These are phyloP conservation scores for Fraxinus pennsylvanica DNA, from an alignment of 257 asterid genomes.

Conservation along the genomic window DNA sequence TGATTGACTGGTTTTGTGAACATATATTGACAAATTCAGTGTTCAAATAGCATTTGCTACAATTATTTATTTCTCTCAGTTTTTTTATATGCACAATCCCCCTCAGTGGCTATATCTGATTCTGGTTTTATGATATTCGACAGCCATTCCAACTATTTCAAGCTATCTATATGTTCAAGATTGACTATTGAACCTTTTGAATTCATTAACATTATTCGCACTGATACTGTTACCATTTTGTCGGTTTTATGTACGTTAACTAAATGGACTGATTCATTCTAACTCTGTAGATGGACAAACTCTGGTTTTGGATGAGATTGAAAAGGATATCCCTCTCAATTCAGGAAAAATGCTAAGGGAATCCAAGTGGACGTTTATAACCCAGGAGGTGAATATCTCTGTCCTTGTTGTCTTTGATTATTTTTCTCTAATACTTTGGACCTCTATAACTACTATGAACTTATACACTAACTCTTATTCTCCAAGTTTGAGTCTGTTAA, in stretches of 20 bases:
- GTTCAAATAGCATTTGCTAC: background rate
- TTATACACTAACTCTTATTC: background rate
- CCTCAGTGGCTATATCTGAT: constrained; percentile 8
- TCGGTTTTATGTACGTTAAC: constrained; percentile 4
- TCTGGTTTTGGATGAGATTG: constrained; percentile 54
- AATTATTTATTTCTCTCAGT: background rate
- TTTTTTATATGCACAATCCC: background rate
- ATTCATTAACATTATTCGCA: background rate
- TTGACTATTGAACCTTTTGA: background rate
- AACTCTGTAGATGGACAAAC: constrained; percentile 77
- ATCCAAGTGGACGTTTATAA: constrained; percentile 81
- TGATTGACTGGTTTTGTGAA: background rate
- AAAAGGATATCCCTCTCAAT: constrained; percentile 52
- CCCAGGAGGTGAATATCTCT: constrained; percentile 62
- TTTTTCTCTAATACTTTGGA: background rate
- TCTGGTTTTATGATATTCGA: constrained; percentile 3
- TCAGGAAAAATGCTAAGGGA: constrained; percentile 48
- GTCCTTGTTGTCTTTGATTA: background rate
- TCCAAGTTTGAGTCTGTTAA: background rate
- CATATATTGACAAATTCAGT: background rate
- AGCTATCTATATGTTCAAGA: background rate
- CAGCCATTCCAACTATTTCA: background rate
- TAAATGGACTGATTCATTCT: background rate
- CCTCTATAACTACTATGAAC: background rate
- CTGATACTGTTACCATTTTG: constrained; percentile 2